Evolutionary conservation across 768 basidiomycete species (phyloP).

Genomic region (Termitomyces bulborhizus): DNA sequence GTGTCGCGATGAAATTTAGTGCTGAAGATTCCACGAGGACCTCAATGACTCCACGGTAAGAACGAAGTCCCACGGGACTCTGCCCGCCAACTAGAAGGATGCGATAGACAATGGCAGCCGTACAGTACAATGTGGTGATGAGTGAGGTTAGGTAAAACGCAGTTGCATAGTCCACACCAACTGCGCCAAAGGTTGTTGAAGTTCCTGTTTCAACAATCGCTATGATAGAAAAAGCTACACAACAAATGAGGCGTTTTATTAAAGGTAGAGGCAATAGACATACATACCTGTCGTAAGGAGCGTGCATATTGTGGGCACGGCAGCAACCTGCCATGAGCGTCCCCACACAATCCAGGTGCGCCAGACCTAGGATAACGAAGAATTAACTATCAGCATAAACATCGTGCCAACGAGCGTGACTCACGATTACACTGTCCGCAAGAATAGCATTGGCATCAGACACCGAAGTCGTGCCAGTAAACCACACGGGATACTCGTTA

Average conservation of each 20-base stretch:
- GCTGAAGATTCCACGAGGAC: slow-evolving; percentile 13
- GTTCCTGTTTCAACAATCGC: slow-evolving; percentile 10
- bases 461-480: slow-evolving; percentile 9
- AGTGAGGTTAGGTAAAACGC: slow-evolving; percentile 14
- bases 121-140: slow-evolving; percentile 12
- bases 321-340: slow-evolving; percentile 4
- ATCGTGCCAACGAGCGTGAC: not conserved
- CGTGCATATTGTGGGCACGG: slow-evolving; percentile 9
- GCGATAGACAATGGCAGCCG: slow-evolving; percentile 10
- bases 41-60: slow-evolving; percentile 13
- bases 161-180: slow-evolving; percentile 13
- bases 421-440: slow-evolving; percentile 11
- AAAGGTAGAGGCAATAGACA: not conserved
- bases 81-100: slow-evolving; percentile 4
- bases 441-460: slow-evolving; percentile 14
- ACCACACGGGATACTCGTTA: slow-evolving; percentile 12
- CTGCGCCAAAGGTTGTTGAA: slow-evolving; percentile 9
- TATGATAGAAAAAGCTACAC: slow-evolving; percentile 11
- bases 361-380: slow-evolving; percentile 4
- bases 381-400: no score
- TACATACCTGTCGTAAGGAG: slow-evolving; percentile 12
- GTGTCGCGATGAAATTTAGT: slow-evolving; percentile 13
- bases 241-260: not conserved
- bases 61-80: slow-evolving; percentile 1
- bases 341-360: slow-evolving; percentile 14